Percentiles rank a stretch among this genome's conserved stretches.
Evolutionary conservation across 148 eudicot species (phyloP).

Genomic region (Simmondsia chinensis): DNA sequence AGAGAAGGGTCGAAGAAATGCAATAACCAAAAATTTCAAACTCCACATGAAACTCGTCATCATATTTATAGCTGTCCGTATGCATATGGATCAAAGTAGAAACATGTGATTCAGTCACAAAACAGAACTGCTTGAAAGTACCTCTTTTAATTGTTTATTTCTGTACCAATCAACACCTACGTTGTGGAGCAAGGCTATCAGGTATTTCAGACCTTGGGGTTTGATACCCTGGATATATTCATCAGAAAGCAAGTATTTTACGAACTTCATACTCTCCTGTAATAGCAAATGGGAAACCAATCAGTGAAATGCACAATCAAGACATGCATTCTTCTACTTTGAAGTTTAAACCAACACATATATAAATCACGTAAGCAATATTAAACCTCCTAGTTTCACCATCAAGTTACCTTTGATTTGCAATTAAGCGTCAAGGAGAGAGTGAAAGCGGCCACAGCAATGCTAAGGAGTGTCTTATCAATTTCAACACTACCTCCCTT

Average conservation of each 20-base stretch:
- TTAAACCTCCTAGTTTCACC: constrained; percentile 1
- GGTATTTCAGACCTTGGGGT: constrained; percentile 41
- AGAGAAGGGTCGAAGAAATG: no score
- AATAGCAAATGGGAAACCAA: constrained; percentile 13
- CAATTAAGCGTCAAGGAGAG: constrained; percentile 47
- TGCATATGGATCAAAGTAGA: no score
- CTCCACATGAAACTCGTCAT: no score
- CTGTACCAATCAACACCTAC: constrained; percentile 47
- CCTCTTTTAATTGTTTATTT: constrained; percentile 50
- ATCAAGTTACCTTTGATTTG: constrained; percentile 32
- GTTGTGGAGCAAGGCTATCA: constrained; percentile 53
- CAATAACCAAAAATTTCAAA: no score
- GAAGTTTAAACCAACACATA: neutral
- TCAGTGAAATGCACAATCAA: no score
- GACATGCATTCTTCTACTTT: no score
- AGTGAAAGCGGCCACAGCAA: constrained; percentile 54
- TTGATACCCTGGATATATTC: constrained; percentile 27
- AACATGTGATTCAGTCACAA: neutral
- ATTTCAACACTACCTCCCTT: constrained; percentile 36
- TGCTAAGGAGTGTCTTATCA: constrained; percentile 25
- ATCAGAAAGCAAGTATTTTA: constrained; percentile 47
- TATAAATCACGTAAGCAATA: neutral
- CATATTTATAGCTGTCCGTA: no score
- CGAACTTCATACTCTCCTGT: constrained; percentile 43
- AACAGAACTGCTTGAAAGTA: constrained; percentile 7